Percentiles rank a stretch among this genome's conserved stretches.
These are phyloP conservation scores for Penicillium sp. DNA, from an alignment of 2,329 filamentous ascomycete species.

Conservation along the genomic window DNA sequence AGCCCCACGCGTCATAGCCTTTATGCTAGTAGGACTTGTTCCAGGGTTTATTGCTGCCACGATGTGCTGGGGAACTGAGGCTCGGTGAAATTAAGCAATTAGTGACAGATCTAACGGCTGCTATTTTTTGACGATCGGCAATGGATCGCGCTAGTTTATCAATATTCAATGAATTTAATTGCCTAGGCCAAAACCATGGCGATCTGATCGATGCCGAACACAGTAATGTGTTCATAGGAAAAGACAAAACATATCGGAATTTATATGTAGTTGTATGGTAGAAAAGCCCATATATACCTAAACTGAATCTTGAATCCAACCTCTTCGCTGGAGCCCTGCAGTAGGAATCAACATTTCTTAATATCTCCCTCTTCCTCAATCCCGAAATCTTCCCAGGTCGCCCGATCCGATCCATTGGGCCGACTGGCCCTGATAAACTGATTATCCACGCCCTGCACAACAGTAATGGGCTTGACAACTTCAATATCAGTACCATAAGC, in stretches of 20 bases:
- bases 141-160: too few species aligned
- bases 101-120: too few species aligned
- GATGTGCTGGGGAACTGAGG: background rate
- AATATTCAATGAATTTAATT: too few species aligned
- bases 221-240: too few species aligned
- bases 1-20: conserved; percentile 18
- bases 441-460: conserved; percentile 51
- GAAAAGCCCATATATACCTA: too few species aligned
- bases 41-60: background rate
- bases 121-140: too few species aligned
- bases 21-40: too few species aligned
- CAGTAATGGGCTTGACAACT: conserved; percentile 48
- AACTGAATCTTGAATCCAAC: background rate
- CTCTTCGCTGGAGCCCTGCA: background rate
- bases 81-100: too few species aligned
- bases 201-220: too few species aligned
- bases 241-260: too few species aligned
- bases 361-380: conserved; percentile 26
- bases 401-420: conserved; percentile 54
- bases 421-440: conserved; percentile 50
- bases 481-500: conserved; percentile 50
- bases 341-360: conserved; percentile 19
- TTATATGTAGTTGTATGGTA: too few species aligned
- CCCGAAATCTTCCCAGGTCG: conserved; percentile 47
- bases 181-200: too few species aligned